These are phyloP conservation scores for Penicillium silybi DNA, from an alignment of 495 filamentous ascomycete genomes.

Conservation along the genomic window DNA sequence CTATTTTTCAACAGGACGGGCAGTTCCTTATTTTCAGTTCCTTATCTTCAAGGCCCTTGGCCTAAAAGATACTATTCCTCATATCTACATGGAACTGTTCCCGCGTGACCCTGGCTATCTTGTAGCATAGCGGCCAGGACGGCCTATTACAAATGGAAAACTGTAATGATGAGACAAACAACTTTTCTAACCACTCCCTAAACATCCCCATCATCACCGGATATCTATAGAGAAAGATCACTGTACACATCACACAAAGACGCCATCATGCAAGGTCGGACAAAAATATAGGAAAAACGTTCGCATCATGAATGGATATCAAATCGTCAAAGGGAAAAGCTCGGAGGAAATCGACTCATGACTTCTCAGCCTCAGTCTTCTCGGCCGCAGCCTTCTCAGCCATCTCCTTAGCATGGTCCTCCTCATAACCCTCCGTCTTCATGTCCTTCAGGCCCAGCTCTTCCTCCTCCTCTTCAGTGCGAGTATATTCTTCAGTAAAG, in stretches of 20 bases:
- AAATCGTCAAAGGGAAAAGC: conserved; percentile 16
- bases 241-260: conserved; percentile 13
- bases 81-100: not conserved
- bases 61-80: not conserved
- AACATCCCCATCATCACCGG: conserved; percentile 16
- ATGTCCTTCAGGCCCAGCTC: conserved; percentile 87
- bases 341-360: not conserved
- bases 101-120: not conserved
- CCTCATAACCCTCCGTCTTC: conserved; percentile 84
- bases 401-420: conserved; percentile 27
- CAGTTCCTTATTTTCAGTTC: not conserved
- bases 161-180: not conserved
- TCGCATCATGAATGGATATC: conserved; percentile 27
- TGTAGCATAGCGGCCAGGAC: not conserved
- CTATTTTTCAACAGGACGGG: not conserved
- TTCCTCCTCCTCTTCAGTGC: conserved; percentile 87
- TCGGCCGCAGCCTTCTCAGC: conserved; percentile 6
- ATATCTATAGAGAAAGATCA: conserved; percentile 23
- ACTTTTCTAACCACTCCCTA: conserved; percentile 13
- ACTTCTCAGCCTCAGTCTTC: conserved; percentile 23
- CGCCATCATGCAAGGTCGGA: conserved; percentile 20
- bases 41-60: not conserved
- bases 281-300: conserved; percentile 16
- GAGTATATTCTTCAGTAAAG: conserved; percentile 74
- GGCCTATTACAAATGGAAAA: not conserved